Evolutionary conservation across 2,329 filamentous ascomycete species (phyloP).

Genomic region (Tolypocladium cylindrosporum): DNA sequence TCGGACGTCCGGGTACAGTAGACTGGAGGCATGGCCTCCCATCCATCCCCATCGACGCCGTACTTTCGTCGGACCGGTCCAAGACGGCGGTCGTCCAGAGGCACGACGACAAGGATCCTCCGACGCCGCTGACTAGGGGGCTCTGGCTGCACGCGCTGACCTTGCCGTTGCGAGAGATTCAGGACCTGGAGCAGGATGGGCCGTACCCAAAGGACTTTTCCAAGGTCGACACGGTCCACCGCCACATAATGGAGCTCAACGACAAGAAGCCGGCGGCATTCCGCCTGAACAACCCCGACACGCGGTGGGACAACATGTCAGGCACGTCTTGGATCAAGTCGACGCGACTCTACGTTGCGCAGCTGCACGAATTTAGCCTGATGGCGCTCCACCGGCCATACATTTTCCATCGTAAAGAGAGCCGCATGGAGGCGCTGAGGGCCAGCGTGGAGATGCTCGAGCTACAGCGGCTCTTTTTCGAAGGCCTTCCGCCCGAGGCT

Average conservation of each 20-base stretch:
- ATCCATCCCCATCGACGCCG: constrained; percentile 42
- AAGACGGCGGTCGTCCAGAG: constrained; percentile 38
- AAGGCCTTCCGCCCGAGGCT: constrained; percentile 36
- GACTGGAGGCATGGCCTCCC: constrained; percentile 37
- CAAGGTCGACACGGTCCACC: constrained; percentile 44
- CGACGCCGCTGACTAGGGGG: constrained; percentile 44
- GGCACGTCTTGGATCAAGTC: constrained; percentile 42
- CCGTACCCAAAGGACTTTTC: constrained; percentile 43
- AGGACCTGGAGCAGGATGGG: constrained; percentile 45
- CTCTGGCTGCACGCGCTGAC: constrained; percentile 41
- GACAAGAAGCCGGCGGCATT: constrained; percentile 41
- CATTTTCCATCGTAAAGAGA: constrained; percentile 45
- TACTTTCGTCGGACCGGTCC: constrained; percentile 34
- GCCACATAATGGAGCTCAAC: constrained; percentile 36
- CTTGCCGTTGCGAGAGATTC: constrained; percentile 40
- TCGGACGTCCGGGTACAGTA: constrained; percentile 46
- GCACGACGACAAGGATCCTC: constrained; percentile 36
- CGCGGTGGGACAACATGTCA: constrained; percentile 41
- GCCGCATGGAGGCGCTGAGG: constrained; percentile 44
- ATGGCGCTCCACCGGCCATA: constrained; percentile 54
- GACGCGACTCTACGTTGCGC: constrained; percentile 35
- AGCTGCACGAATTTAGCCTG: constrained; percentile 40
- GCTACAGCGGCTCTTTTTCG: constrained; percentile 40
- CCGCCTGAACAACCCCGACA: constrained; percentile 45
- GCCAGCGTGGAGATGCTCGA: constrained; percentile 46